phyloP scores from a whole-genome alignment of 805 yeast genomes.

The Wickerhamomyces chambardii region DNA sequence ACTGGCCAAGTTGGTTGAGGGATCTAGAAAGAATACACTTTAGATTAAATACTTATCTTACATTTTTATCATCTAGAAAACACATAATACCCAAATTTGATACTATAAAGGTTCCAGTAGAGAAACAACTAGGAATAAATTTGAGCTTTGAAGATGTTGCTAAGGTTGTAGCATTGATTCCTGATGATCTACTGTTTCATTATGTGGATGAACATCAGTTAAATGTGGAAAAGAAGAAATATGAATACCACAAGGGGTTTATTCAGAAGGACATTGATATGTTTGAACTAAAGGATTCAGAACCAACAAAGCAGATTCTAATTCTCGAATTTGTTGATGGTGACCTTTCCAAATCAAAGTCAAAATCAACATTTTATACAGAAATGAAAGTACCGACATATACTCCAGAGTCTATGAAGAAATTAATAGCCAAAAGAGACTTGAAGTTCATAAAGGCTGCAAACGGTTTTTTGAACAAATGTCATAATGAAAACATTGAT shows the following conservation, averaged over 20 bases:
- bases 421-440: conserved; percentile 50
- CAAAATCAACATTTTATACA: conserved; percentile 29
- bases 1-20: conserved; percentile 22
- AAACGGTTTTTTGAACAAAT: conserved; percentile 22
- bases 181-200: conserved; percentile 60
- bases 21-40: conserved; percentile 40
- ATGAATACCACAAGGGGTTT: conserved; percentile 34
- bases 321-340: conserved; percentile 77
- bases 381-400: conserved; percentile 42
- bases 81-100: conserved; percentile 52
- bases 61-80: conserved; percentile 52
- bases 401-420: conserved; percentile 47
- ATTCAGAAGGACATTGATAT: conserved; percentile 48
- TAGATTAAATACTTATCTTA: conserved; percentile 48
- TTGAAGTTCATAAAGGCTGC: conserved; percentile 37
- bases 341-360: conserved; percentile 37
- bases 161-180: conserved; percentile 49
- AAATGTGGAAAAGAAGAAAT: conserved; percentile 25
- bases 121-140: conserved; percentile 34
- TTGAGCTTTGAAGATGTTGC: conserved; percentile 52
- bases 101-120: conserved; percentile 41
- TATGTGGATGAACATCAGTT: conserved; percentile 76
- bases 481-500: conserved; percentile 20
- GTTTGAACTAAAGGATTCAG: conserved; percentile 33
- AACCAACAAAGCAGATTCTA: conserved; percentile 41